Evolutionary conservation across 768 basidiomycete species (phyloP), one percentile per base, ranked within the genome.

Genomic region (Pholiota molesta): DNA sequence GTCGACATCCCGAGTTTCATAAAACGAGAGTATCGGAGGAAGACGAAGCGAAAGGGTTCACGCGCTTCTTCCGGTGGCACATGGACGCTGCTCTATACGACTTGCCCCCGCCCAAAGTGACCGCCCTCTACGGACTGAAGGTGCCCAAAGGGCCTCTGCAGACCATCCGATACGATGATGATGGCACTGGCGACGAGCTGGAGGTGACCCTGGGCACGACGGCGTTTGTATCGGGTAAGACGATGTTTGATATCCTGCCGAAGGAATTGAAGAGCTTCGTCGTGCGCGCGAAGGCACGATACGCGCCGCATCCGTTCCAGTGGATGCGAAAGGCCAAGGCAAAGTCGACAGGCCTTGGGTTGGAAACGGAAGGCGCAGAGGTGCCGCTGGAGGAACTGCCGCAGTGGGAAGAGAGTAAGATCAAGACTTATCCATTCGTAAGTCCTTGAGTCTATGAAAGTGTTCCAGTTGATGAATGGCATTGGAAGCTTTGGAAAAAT

Each of bases 61-160:
- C 93, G 21, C 83, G 93, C 35, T 95, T 90, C 80, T 94, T 92
- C 74, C 81, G 93, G 58, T 94, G 93, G 92, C 92, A 95, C 73
- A 94, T 95, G 73, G 94, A 95, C 67, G 93, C 94, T 1, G 92
- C 92, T 2, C 75, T 93, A 37, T 91, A 90, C 70, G 84, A 88
- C 60, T 79, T 89, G 16, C 82, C 84, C 13, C 90, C 90, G 16
- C 93, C 94, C 3, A 88, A 83, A 64, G 93, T 91, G 35, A 95
- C 94, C 5, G 91, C 92, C 1, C 83, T 95, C 23, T 94, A 92
- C 66, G 91, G 86, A 0, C 79, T 95, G 63, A 77, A 65, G 2
- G 87, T 94, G 1, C 94, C 94, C 2, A 60, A 79, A 28, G 93
- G 92, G 1, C 71, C 77, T 6, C 66, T 60, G 10, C 92, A 95